Percentiles rank a stretch among this genome's conserved stretches.
These are phyloP conservation scores for Candida fluviatilis DNA, from an alignment of 805 yeast species.

Conservation along the genomic window DNA sequence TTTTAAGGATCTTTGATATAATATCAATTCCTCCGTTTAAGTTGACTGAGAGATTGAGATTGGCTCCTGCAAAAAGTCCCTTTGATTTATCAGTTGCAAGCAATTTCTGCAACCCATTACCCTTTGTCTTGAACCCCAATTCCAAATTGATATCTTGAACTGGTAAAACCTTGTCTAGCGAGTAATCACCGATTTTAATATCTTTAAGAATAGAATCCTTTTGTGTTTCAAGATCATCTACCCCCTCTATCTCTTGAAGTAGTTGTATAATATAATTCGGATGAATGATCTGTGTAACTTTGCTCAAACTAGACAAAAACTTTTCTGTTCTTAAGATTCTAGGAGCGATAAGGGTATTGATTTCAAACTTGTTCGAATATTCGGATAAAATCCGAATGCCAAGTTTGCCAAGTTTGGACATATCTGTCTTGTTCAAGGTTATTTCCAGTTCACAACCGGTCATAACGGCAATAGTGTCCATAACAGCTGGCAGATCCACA, in stretches of 20 bases:
- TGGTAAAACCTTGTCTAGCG: conserved; percentile 26
- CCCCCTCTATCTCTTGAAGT: conserved; percentile 16
- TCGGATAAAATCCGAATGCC: conserved; percentile 56
- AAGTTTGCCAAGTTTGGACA: conserved; percentile 37
- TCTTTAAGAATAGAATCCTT: conserved; percentile 16
- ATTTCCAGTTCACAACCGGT: conserved; percentile 61
- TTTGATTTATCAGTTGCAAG: conserved; percentile 11
- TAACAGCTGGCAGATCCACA: not conserved
- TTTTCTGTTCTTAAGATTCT: conserved; percentile 82
- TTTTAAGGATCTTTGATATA: conserved; percentile 50
- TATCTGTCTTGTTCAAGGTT: conserved; percentile 39
- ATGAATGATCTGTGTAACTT: conserved; percentile 48
- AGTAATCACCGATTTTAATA: conserved; percentile 25
- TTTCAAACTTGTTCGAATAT: conserved; percentile 35
- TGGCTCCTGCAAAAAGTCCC: conserved; percentile 43
- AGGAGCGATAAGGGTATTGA: conserved; percentile 66
- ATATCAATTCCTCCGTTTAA: conserved; percentile 59
- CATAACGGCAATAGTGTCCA: conserved; percentile 44
- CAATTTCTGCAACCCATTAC: conserved; percentile 15
- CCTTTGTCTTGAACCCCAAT: conserved; percentile 15
- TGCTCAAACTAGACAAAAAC: conserved; percentile 67
- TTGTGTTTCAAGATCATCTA: conserved; percentile 3
- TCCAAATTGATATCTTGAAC: conserved; percentile 29
- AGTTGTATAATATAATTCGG: conserved; percentile 52
- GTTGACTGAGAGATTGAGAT: conserved; percentile 51